Evolutionary conservation across 768 basidiomycete genomes (phyloP), one percentile per base, ranked within the genome.

Genomic region (Tephrocybe sp.): DNA sequence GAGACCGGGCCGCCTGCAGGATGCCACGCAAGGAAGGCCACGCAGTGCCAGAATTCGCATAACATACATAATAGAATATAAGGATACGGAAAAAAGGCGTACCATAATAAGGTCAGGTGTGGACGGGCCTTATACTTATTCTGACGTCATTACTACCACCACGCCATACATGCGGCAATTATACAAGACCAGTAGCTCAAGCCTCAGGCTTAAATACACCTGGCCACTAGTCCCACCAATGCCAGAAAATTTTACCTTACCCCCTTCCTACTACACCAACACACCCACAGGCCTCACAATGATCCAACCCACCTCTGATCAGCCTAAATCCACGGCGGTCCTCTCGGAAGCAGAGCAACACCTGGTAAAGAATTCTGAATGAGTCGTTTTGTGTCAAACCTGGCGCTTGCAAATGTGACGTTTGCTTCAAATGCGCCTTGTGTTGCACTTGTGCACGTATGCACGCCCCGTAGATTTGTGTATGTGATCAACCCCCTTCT

Each of bases 1-100:
- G 37, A 44, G 43, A 51, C 46, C 50, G 43, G 36, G 35, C 21
- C 15, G 12, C n/a, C n/a, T n/a, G n/a, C n/a, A n/a, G n/a, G n/a
- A n/a, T n/a, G n/a, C n/a, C n/a, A n/a, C n/a, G n/a, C 28, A 30
- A 30, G 7, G 28, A 12, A 30, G 7, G 15, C 13, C 9, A 34
- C 11, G 32, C 9, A 5, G n/a, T n/a, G n/a, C n/a, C n/a, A n/a
- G n/a, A n/a, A n/a, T n/a, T n/a, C n/a, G n/a, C n/a, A n/a, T n/a
- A n/a, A n/a, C n/a, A n/a, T n/a, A n/a, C n/a, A n/a, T n/a, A 34
- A 34, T 5, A n/a, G 32, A 9, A 34, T 7, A 34, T 5, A 34
- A 15, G 15, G 11, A 9, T 34, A n/a, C 11, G 32, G 16, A 34
- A 7, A 8, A 34, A 34, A 7, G n/a, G n/a, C n/a, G n/a, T n/a